phyloP scores from a whole-genome alignment of 805 yeast genomes.

The Cyberlindnera amylophila region DNA sequence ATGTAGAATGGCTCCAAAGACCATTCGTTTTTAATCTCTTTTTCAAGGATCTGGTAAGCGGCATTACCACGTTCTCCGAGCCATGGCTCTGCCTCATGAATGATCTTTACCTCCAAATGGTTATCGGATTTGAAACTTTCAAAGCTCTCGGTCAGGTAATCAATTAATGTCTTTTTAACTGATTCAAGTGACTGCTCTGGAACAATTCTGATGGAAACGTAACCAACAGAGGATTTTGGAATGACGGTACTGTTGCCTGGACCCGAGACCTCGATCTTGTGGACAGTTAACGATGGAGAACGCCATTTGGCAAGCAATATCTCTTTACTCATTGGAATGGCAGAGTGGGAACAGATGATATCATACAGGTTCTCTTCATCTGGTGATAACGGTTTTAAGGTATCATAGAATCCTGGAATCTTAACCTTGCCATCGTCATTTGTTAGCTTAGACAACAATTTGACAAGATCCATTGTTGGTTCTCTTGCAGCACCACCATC shows the following conservation, averaged over 20 bases:
- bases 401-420: slow-evolving; percentile 69
- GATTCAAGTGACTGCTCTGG: slow-evolving; percentile 75
- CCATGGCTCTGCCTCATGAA: slow-evolving; percentile 96
- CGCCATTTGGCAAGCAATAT: slow-evolving; percentile 82
- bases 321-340: slow-evolving; percentile 34
- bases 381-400: slow-evolving; percentile 53
- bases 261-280: slow-evolving; percentile 81
- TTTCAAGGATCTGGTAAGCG: slow-evolving; percentile 63
- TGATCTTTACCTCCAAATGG: slow-evolving; percentile 52
- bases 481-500: slow-evolving; percentile 91
- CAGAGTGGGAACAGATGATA: slow-evolving; percentile 43
- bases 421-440: slow-evolving; percentile 50
- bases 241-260: slow-evolving; percentile 88
- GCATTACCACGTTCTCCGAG: slow-evolving; percentile 77
- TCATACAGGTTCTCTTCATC: slow-evolving; percentile 60
- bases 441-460: slow-evolving; percentile 61
- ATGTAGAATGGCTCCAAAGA: slow-evolving; percentile 75
- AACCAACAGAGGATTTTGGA: slow-evolving; percentile 74
- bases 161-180: slow-evolving; percentile 48
- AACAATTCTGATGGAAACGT: slow-evolving; percentile 79
- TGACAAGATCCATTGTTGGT: slow-evolving; percentile 83
- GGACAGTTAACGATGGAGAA: slow-evolving; percentile 83
- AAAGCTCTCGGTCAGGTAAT: slow-evolving; percentile 48
- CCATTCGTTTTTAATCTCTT: slow-evolving; percentile 72
- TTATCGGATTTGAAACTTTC: slow-evolving; percentile 53